These are phyloP conservation scores for Pyricularia sp. DNA, from an alignment of 2,329 filamentous ascomycete genomes.

Conservation along the genomic window DNA sequence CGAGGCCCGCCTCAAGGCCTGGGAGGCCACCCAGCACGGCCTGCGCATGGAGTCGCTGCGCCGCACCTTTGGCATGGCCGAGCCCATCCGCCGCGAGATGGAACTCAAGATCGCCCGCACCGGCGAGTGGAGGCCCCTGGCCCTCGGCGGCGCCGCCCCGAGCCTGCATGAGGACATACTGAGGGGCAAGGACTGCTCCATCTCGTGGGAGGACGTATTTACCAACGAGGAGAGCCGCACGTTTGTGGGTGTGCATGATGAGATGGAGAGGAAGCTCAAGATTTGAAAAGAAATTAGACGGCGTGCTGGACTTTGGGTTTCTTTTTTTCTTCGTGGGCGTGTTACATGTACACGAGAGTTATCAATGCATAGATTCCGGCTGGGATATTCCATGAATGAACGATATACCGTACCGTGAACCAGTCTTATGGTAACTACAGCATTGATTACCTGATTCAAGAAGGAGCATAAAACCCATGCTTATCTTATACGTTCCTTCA, in stretches of 20 bases:
- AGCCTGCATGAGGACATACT: constrained; percentile 85
- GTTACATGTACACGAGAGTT: neutral
- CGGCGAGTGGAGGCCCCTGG: constrained; percentile 66
- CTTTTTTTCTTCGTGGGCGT: neutral
- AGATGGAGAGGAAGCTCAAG: constrained; percentile 87
- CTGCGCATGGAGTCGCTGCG: constrained; percentile 82
- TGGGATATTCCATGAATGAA: neutral
- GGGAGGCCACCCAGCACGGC: constrained; percentile 78
- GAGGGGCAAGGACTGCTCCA: constrained; percentile 59
- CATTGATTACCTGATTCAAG: neutral
- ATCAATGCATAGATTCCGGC: neutral
- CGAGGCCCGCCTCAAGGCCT: constrained; percentile 75
- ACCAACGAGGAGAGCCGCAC: constrained; percentile 62
- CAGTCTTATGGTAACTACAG: neutral
- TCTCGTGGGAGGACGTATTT: constrained; percentile 92
- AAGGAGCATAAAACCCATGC: neutral
- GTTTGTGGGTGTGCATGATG: constrained; percentile 66
- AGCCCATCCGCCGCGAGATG: constrained; percentile 88
- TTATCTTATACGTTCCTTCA: too few relatives aligned
- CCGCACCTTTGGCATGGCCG: constrained; percentile 79
- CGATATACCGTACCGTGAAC: neutral
- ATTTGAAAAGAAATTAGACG: constrained; percentile 34
- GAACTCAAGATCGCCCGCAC: constrained; percentile 78
- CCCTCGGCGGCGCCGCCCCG: constrained; percentile 41
- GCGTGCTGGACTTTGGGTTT: neutral